phyloP scores from a whole-genome alignment of 306 rosid genomes.

The Elaeagnus macrophylla region DNA sequence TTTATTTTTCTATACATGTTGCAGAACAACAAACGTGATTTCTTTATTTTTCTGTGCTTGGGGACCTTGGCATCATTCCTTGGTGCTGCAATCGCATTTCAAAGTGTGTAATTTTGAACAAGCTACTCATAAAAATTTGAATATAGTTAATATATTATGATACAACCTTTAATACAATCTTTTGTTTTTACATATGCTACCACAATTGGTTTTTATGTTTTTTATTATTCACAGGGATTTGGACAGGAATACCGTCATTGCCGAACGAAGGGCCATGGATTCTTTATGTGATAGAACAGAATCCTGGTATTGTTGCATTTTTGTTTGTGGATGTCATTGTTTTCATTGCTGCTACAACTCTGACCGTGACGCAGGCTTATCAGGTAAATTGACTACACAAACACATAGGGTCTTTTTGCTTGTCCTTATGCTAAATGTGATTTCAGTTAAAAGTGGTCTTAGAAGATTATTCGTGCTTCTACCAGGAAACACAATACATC shows the following conservation, averaged over 20 bases:
- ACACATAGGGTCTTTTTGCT: neutral
- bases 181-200: neutral
- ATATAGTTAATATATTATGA: too few species aligned
- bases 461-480: too few species aligned
- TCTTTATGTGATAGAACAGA: slow-evolving; percentile 38
- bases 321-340: slow-evolving; percentile 45
- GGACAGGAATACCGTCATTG: slow-evolving; percentile 36
- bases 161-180: slow-evolving; percentile 7
- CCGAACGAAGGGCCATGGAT: slow-evolving; percentile 57
- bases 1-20: slow-evolving; percentile 31
- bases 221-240: slow-evolving; percentile 55
- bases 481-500: too few species aligned
- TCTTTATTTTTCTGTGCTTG: slow-evolving; percentile 66
- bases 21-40: slow-evolving; percentile 94
- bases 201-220: slow-evolving; percentile 16
- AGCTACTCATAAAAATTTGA: slow-evolving; percentile 6
- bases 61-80: slow-evolving; percentile 47
- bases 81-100: slow-evolving; percentile 42
- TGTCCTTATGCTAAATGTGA: too few species aligned
- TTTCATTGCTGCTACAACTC: slow-evolving; percentile 39
- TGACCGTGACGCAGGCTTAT: slow-evolving; percentile 56
- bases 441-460: too few species aligned
- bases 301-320: slow-evolving; percentile 59
- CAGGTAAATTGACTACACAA: slow-evolving; percentile 45
- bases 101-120: slow-evolving; percentile 46